Base-by-base conservation (phyloP, 352 stramenopile genomes). In the Pythium dissotocum region DNA sequence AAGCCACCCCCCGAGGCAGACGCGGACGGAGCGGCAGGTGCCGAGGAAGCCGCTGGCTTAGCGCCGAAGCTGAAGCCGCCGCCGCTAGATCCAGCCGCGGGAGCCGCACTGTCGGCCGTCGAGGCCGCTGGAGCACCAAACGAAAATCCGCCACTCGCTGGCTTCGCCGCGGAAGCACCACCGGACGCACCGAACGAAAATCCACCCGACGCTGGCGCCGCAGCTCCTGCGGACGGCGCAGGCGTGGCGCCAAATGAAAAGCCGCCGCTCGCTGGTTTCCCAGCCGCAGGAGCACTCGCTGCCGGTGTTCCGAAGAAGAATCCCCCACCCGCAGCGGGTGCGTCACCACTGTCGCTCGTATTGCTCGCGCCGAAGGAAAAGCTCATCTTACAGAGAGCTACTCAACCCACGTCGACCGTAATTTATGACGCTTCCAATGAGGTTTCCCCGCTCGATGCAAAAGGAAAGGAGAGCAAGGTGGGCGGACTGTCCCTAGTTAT, bases 161-260 rank as follows among this genome's bases (percentile, higher is more conserved):
- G 49, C 10, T 69, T 63, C 13, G 72, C 21, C 10, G 72, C 16
- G 18, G 54, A 9, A 2, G 64, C 52, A 46, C 13, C 18, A 24
- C 42, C 55, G 16, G 58, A 62, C 13, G 62, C 60, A 33, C 74
- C 77, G n/a, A 84, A 84, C 28, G 74, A 79, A 42, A 84, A 84
- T 6, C 74, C 77, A 32, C 69, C 62, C 16, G 65, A 28, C 21
- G 58, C 67, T 26, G 67, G 44, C n/a, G 71, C 59, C 12, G 72
- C 61, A 1, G 70, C 42, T 28, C 67, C 42, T n/a, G 44, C 18
- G 21, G 40, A 18, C 13, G 68, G 18, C 7, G 58, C 36, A 16
- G 61, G 58, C 7, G 60, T 28, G 10, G 57, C 48, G 61, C 40
- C 42, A 54, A 70, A 65, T 18, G 51, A 65, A 26, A 70, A 63